Base-by-base conservation (phyloP, 768 basidiomycete species). In the Plicaturopsis crispa region DNA sequence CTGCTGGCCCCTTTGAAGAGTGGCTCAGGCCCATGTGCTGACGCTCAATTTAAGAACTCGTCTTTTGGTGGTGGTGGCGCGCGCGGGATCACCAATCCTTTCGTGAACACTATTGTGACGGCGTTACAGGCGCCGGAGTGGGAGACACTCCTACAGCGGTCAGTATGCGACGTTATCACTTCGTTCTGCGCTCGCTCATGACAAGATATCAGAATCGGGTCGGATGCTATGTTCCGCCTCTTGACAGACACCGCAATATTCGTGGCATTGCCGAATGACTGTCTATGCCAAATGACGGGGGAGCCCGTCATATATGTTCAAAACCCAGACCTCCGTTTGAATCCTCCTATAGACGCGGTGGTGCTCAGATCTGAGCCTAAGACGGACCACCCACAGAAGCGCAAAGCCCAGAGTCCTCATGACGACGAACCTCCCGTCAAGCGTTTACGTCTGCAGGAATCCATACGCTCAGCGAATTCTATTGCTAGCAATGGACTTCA, bases 231-330 rank as follows among this genome's bases (percentile, higher is more conserved):
- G 71, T 55, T 84, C 22, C 80, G 91, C 53, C 65, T 98, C 7
- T 71, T 98, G 13, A 68, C 79, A 2, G 72, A 81, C 39, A 80
- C 81, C 0, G 83, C 78, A 7, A 44, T 93, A 13, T 97, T 91
- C 54, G 51, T 84, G 12, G 65, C 83, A 2, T 59, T 96, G 16
- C 84, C 84, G 0, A 94, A 96, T 50, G 78, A 75, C 14, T 93
- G 89, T 51, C 71, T 82, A 24, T 84, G 84, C 44, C 93, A 98
- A 56, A 54, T 96, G 41, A 75, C 81, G 0, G 93, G 93, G 4
- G 65, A 67, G 24, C 80, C 85, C 0, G 54, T 94, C 17, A 62
- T 78, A 18, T 67, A 70, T 24, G 46, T 63, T 1, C 60, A 57
- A 11, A 41, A 16, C 12, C 24, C 22, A 3, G 6, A 33, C 11